Base-by-base conservation (phyloP, 2,329 filamentous ascomycete species). In the Purpureocillium takamizusanense region DNA sequence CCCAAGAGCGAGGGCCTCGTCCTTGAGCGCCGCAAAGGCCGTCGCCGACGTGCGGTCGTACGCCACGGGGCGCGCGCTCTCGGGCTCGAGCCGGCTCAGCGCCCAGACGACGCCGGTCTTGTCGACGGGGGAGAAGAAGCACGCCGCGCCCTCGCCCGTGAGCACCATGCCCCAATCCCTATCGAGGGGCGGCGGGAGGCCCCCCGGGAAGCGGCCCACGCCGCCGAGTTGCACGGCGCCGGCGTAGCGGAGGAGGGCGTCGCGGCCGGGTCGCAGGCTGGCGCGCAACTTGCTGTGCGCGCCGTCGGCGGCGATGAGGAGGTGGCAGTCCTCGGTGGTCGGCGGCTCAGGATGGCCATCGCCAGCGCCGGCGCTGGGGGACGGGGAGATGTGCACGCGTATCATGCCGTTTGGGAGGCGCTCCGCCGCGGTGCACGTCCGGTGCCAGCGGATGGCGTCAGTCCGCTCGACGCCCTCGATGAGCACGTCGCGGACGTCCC, bases 221-320 rank as follows among this genome's bases (percentile, higher is more conserved):
- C 61, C 64, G n/a, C 48, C 53, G 18, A 64, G 49, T 18, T 54
- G 51, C 5, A 62, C 46, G 7, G 55, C 52, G 3, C 62, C 61
- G 12, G 55, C 49, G 46, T 56, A 65, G 13, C 52, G 31, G 28
- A 65, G 51, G 5, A 32, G 43, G 42, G 65, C 59, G 5, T 52
- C 45, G 16, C 21, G 5, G 6, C 6, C 21, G 21, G 62, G 61
- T 23, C 61, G 50, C 11, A 68, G 40, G 5, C 39, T 40, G 3
- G 47, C 45, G 29, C 65, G 50, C 9, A 67, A 50, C 44, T 55
- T 60, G 46, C 60, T 65, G 25, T 50, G 51, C 3, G 58, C 52
- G 1, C 65, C 65, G 46, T 67, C 65, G 1, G 63, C 62, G 7
- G 56, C 62, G 30, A 69, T 48, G 4, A 69, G 48, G 12, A 68